Percentiles rank a stretch among this genome's conserved stretches.
Conservation (phyloP, 352 stramenopile genomes). For the Elongisporangium anandrum region DNA sequence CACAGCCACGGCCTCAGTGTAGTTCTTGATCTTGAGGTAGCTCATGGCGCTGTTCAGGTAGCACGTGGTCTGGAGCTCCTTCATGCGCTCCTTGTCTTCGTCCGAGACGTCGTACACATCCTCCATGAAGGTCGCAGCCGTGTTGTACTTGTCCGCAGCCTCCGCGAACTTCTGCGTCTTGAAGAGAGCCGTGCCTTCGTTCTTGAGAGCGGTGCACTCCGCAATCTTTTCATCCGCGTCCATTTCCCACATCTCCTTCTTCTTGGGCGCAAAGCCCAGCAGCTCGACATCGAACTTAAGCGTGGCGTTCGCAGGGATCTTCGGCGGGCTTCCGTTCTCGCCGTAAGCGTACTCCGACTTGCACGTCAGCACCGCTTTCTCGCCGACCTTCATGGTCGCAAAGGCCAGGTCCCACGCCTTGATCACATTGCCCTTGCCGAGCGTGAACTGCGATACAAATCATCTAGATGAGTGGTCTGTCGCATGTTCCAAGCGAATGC, state of each 20-base stretch:
- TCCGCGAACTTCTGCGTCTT: conserved; percentile 84
- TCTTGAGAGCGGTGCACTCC: conserved; percentile 86
- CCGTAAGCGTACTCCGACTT: conserved; percentile 94
- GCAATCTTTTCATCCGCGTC: conserved; percentile 77
- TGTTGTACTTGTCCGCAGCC: conserved; percentile 83
- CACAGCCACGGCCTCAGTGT: conserved; percentile 78
- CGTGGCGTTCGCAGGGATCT: conserved; percentile 93
- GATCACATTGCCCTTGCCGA: conserved; percentile 88
- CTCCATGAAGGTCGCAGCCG: conserved; percentile 81
- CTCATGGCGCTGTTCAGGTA: conserved; percentile 94
- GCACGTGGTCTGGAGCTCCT: conserved; percentile 86
- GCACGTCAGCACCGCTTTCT: conserved; percentile 93
- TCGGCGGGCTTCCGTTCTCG: conserved; percentile 83
- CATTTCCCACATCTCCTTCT: conserved; percentile 95
- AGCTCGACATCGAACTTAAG: conserved; percentile 97
- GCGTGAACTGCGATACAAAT: conserved; percentile 46
- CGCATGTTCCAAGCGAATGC: neutral
- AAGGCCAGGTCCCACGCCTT: conserved; percentile 88
- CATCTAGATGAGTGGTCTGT: neutral
- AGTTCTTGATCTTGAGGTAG: conserved; percentile 91
- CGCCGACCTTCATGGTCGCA: conserved; percentile 94
- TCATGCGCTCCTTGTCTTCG: conserved; percentile 81
- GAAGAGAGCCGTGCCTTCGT: conserved; percentile 91
- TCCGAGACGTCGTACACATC: conserved; percentile 86
- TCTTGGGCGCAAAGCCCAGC: conserved; percentile 92